Evolutionary conservation across 148 eudicot species (phyloP), one percentile per base, ranked within the genome.

Genomic region (Persicaria tinctoria): DNA sequence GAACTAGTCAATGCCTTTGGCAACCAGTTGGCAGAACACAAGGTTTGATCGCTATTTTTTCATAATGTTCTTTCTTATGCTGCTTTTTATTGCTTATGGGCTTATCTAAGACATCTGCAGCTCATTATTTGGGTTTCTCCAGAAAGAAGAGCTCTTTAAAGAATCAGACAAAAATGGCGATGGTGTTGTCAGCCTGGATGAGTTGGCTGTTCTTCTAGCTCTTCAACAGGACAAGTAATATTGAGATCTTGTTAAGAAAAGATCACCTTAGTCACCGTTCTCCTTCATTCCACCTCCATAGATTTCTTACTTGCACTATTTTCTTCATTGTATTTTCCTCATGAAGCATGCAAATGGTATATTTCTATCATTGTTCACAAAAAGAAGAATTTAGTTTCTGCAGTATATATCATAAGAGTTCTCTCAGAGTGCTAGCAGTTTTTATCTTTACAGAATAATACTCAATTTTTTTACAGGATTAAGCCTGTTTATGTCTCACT

Each of bases 131-230:
- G 69, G 75, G 46, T 59, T 14, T 53, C 5, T 76, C 53, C 78
- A 94, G 98, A 94, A 94, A 88, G 97, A 87, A 82, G 97, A 86
- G 83, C 96, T 94, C 57, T 94, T 91, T 78, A 88, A 79, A 82
- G 87, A 83, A 63, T 97, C 98, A 77, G 98, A 94, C 79, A 81
- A 74, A 63, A 88, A 94, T 79, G 92, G 87, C 76, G 89, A 94
- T 80, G 93, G 93, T 69, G 87, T 78, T 78, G 98, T 94, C 75
- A 85, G 90, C 85, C 80, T 94, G 78, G 98, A 94, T 77, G 98
- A 94, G 86, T 82, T 94, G 84, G 97, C 98, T 80, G 78, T 78
- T 72, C 97, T 94, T 73, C 89, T 94, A 66, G 86, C 91, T 78
- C 46, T 81, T 80, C 90, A 84, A 23, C 95, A 91, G 80, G 96